Base-by-base conservation (phyloP, 179 eudicot species). In the Carnegiea gigantea region DNA sequence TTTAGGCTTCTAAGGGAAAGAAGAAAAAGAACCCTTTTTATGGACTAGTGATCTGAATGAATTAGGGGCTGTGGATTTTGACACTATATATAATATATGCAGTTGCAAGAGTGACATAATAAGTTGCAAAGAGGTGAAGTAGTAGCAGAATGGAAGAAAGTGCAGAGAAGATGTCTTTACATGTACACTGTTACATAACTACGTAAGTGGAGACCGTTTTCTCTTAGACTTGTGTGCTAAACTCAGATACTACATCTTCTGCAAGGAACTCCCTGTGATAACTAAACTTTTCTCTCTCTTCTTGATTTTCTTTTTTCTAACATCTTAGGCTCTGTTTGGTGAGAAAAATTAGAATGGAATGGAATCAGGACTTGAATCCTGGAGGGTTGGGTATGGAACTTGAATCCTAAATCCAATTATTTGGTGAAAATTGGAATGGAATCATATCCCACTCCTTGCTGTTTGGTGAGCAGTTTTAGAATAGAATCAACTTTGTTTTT, bases 211-310 rank as follows among this genome's bases (percentile, higher is more conserved):
- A 26, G 99, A 97, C 28, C 99, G 94, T 83, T 92, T 94, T 78
- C 84, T 95, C 59, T 83, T 95, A 62, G 92, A 94, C 82, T 78
- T 94, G 80, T 89, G 75, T 84, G 98, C 99, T 38, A 84, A 84
- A 79, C 87, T 96, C 85, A 90, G 99, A 83, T 88, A 86, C 89
- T 96, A 88, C 87, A 93, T 96, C 85, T 96, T 96, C 86, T 84
- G 81, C 95, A 94, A 92, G 78, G 99, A 96, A 83, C 96, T 96
- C 53, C 99, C 99, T 79, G 93, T 96, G 97, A 98, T 95, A 93
- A 53, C 57, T 70, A 28, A 12, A 15, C n/a, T n/a, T n/a, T n/a
- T 24, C 76, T 51, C 26, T 46, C 12, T 11, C 9, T 15, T 10
- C 46, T 14, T 78, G 4, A 20, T 21, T 46, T 17, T 14, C 8